These are phyloP conservation scores for Phalaenopsis hybrid DNA, from an alignment of 116 monocot genomes.

Conservation along the genomic window DNA sequence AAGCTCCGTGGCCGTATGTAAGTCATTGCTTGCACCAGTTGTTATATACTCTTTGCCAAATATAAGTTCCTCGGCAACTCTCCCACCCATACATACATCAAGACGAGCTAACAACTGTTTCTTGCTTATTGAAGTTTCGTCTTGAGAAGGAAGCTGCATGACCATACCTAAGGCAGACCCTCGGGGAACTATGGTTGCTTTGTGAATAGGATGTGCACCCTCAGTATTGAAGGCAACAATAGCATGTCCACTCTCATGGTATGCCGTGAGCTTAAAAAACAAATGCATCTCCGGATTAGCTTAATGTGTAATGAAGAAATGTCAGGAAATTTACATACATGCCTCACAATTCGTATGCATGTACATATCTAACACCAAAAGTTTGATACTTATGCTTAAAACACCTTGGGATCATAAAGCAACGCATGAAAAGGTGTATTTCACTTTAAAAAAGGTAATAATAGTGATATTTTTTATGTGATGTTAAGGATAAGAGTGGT, in stretches of 20 bases:
- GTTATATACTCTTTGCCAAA: constrained; percentile 85
- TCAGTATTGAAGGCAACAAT: constrained; percentile 84
- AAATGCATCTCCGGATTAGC: constrained; percentile 1
- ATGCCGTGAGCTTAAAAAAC: constrained; percentile 76
- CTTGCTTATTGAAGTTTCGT: constrained; percentile 91
- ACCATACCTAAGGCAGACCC: constrained; percentile 96
- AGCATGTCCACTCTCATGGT: constrained; percentile 98
- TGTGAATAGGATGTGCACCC: constrained; percentile 92
- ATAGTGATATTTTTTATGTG: too few species aligned
- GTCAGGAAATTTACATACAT: too few species aligned
- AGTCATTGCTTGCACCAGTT: constrained; percentile 88
- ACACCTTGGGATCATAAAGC: too few species aligned
- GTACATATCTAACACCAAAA: too few species aligned
- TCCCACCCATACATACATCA: constrained; percentile 99
- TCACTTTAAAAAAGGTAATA: too few species aligned
- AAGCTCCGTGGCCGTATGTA: constrained; percentile 84
- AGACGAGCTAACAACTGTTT: constrained; percentile 85
- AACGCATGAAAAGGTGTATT: too few species aligned
- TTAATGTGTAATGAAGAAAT: background rate
- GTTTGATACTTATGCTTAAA: too few species aligned
- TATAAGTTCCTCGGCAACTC: constrained; percentile 96
- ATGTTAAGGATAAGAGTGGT: too few species aligned
- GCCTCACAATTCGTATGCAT: too few species aligned
- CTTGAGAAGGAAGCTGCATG: constrained; percentile 85
- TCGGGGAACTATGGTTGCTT: constrained; percentile 91